Evolutionary conservation across 805 yeast species (phyloP), one percentile per base, ranked within the genome.

Genomic region (Candida ulmi): DNA sequence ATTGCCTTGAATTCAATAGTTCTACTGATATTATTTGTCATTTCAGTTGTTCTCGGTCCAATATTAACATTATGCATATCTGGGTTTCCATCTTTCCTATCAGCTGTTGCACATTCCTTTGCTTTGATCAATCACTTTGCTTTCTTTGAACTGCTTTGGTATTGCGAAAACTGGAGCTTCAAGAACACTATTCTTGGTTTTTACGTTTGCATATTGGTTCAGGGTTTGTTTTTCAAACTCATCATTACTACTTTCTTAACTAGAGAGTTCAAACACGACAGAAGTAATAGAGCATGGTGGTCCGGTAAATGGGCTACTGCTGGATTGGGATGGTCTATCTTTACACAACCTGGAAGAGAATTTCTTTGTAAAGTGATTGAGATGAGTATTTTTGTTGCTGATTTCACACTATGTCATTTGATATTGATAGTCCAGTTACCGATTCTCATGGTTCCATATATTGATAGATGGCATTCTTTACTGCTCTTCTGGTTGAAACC

Each of bases 241-340:
- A 41, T 75, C 2, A 69, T 66, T 3, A 62, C 69, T 0, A 30
- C 71, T 0, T 52, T 80, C 5, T 54, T 82, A 32, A 69, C 79
- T 7, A 67, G 78, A 33, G 90, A 83, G 52, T 65, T 71, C 40
- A 67, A 68, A 36, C 75, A 70, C 43, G 80, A 71, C 43, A 63
- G 65, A 39, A 57, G 79, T 0, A 83, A 79, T 47, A 61, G 66
- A 35, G 80, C 87, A 0, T 78, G 83, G 83, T 79, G 85, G 84
- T 74, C 84, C 2, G 85, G 86, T 0, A 73, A 70, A 46, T 80
- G 86, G 86, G 43, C 73, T 7, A 66, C 68, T 1, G 65, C 81
- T 0, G 79, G 76, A 0, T 56, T 79, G 9, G 82, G 83, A 0
- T 71, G 75, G 73, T 59, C 68, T 33, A 59, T 71, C 0, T 41